These are phyloP conservation scores for Raddia distichophylla DNA, from an alignment of 176 grass and related monocot species.

Conservation along the genomic window DNA sequence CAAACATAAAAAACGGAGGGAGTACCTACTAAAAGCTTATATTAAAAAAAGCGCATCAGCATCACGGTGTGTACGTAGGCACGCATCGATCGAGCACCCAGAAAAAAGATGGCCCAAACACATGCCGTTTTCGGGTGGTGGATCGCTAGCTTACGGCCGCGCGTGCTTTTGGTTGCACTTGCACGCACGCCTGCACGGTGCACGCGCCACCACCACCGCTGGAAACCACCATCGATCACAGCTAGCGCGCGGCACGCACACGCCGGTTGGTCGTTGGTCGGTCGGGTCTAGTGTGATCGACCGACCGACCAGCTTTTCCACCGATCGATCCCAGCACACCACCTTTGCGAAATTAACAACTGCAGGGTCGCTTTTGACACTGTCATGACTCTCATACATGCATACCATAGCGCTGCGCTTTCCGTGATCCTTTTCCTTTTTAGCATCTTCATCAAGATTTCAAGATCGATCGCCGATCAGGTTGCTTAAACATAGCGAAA, in stretches of 20 bases:
- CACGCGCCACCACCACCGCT: not conserved
- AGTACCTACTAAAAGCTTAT: not conserved
- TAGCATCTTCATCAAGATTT: not conserved
- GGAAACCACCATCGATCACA: not conserved
- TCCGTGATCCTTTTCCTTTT: not conserved
- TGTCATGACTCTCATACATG: too few species aligned
- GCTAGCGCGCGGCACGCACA: not conserved
- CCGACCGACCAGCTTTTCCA: not conserved
- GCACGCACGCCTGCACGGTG: not conserved
- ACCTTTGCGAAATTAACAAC: not conserved
- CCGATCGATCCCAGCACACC: not conserved
- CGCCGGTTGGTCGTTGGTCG: not conserved
- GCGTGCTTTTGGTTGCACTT: not conserved
- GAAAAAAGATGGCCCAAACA: not conserved
- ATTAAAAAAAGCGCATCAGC: not conserved
- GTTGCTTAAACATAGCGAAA: not conserved
- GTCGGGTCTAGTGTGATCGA: not conserved
- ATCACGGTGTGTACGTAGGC: not conserved
- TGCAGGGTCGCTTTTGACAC: not conserved
- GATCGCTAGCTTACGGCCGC: not conserved
- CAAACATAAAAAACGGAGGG: too few species aligned
- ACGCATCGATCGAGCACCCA: not conserved
- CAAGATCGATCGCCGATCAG: too few species aligned
- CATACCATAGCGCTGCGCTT: not conserved
- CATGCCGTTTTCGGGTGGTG: not conserved